phyloP scores from a whole-genome alignment of 2,329 filamentous ascomycete genomes.

The Nemania abortiva region DNA sequence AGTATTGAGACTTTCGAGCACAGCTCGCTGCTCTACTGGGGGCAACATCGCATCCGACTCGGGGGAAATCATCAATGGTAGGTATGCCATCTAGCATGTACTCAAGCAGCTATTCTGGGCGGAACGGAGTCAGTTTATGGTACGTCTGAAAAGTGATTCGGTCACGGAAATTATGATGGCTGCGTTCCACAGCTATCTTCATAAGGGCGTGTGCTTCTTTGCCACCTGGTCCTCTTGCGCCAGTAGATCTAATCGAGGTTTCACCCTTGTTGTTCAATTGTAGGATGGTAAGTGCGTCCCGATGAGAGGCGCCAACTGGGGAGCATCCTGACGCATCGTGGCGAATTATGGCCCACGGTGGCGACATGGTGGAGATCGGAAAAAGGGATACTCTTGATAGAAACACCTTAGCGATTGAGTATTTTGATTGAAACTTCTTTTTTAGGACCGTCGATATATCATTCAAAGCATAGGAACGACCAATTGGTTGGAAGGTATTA shows the following conservation, averaged over 20 bases:
- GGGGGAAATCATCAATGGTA: constrained; percentile 47
- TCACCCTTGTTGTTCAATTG: constrained; percentile 32
- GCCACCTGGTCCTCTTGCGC: constrained; percentile 40
- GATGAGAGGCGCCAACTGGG: no score
- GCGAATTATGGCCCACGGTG: no score
- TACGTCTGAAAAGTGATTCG: constrained; percentile 49
- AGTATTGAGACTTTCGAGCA: constrained; percentile 42
- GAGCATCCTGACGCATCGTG: no score
- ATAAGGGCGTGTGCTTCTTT: constrained; percentile 45
- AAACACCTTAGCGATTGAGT: no score
- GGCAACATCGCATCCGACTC: constrained; percentile 48
- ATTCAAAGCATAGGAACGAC: no score
- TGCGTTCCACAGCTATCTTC: constrained; percentile 32
- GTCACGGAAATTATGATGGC: constrained; percentile 42
- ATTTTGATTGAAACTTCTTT: no score
- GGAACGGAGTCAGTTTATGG: constrained; percentile 48
- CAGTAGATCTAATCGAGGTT: constrained; percentile 25
- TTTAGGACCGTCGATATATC: no score
- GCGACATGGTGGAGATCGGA: no score
- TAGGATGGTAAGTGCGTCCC: constrained; percentile 19
- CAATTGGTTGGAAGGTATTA: no score
- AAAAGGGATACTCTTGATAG: no score
- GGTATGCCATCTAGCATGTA: constrained; percentile 40
- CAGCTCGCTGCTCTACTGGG: constrained; percentile 33
- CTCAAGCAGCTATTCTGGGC: constrained; percentile 42